Conservation (phyloP, 2,329 filamentous ascomycete genomes). For the Colletotrichum somersetense region DNA sequence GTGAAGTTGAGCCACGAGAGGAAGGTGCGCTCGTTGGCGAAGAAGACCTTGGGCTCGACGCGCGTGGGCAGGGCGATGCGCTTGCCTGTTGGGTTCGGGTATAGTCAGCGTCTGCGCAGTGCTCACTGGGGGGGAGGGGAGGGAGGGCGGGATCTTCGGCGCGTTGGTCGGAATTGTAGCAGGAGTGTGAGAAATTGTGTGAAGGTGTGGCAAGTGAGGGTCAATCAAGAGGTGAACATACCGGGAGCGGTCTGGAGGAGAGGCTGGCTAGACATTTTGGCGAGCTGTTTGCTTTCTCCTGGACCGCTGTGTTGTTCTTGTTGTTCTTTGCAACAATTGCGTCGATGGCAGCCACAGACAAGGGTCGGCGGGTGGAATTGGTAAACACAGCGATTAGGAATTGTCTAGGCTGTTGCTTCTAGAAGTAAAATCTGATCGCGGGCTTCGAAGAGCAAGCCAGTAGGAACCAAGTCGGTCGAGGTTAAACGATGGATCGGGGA, state of each 20-base stretch:
- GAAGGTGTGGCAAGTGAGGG: neutral
- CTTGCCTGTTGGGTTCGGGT: constrained; percentile 76
- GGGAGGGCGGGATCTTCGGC: too few relatives aligned
- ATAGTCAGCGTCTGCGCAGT: constrained; percentile 30
- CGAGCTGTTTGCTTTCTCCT: neutral
- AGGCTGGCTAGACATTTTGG: constrained; percentile 92
- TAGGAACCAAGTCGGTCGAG: neutral
- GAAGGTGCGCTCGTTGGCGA: constrained; percentile 99
- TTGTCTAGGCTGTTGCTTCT: neutral
- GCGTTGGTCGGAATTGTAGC: neutral
- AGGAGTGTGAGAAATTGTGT: neutral
- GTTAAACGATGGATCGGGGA: constrained; percentile 2
- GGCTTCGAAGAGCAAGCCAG: neutral
- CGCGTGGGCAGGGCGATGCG: constrained; percentile 97
- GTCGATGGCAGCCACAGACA: neutral
- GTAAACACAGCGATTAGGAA: neutral
- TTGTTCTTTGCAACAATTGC: neutral
- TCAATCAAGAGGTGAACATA: constrained; percentile 56
- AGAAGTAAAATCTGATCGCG: neutral
- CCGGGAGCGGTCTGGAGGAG: constrained; percentile 94
- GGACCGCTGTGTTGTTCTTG: neutral
- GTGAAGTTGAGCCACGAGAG: constrained; percentile 99
- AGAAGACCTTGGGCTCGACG: constrained; percentile 99
- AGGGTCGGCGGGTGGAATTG: neutral
- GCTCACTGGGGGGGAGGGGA: constrained; percentile 2